phyloP scores from a whole-genome alignment of 139 green algal genomes.

The Micractinium sp. region DNA sequence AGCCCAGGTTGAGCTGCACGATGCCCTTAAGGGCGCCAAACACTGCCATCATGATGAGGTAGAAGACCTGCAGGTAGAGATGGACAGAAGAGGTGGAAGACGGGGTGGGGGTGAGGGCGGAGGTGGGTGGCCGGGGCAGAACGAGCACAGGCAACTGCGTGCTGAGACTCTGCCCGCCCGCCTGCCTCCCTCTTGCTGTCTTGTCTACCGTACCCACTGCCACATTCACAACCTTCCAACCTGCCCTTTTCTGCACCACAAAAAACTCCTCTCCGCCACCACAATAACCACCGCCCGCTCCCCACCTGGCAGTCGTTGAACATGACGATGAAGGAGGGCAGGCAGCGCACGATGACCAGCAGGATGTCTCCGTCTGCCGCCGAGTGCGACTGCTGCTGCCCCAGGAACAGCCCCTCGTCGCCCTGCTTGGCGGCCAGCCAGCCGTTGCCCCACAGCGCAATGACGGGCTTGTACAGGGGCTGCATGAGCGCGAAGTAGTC shows the following conservation, averaged over 20 bases:
- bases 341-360: constrained; percentile 44
- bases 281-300: background rate
- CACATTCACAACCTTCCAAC: too few relatives aligned
- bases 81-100: background rate
- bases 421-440: constrained; percentile 26
- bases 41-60: constrained; percentile 42
- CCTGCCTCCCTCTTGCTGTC: too few relatives aligned
- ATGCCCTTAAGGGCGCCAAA: constrained; percentile 57
- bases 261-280: background rate
- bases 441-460: constrained; percentile 44
- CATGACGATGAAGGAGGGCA: constrained; percentile 48
- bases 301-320: constrained; percentile 48
- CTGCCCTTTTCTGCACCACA: too few relatives aligned
- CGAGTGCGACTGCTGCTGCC: background rate
- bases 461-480: constrained; percentile 45
- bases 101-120: too few relatives aligned
- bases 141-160: too few relatives aligned
- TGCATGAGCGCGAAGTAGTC: constrained; percentile 65
- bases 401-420: background rate
- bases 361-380: constrained; percentile 42
- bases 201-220: too few relatives aligned
- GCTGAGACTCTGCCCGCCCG: too few relatives aligned
- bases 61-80: constrained; percentile 41
- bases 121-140: too few relatives aligned
- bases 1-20: constrained; percentile 56